phyloP scores from a whole-genome alignment of 306 rosid genomes.

The Quercus cerris region DNA sequence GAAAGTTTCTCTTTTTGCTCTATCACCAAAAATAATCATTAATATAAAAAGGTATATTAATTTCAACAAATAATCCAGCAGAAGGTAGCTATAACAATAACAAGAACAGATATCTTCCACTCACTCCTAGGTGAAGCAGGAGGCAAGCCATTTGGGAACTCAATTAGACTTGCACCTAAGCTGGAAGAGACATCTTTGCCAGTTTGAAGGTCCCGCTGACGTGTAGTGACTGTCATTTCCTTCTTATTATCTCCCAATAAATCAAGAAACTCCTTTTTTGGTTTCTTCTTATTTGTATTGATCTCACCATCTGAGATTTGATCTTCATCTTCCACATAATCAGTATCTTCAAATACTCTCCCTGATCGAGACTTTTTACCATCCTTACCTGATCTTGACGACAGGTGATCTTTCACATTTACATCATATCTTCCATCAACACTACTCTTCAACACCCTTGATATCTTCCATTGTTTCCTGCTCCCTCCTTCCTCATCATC shows the following conservation, averaged over 20 bases:
- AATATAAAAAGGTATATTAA: neutral
- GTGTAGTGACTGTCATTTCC: constrained; percentile 21
- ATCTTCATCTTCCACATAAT: constrained; percentile 34
- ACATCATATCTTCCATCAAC: neutral
- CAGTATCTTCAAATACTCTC: constrained; percentile 19
- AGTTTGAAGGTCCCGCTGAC: constrained; percentile 29
- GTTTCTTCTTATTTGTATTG: constrained; percentile 27
- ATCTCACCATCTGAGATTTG: constrained; percentile 32
- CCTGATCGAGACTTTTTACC: constrained; percentile 22
- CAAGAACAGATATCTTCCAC: neutral
- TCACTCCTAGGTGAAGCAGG: constrained; percentile 34
- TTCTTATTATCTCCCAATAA: constrained; percentile 7
- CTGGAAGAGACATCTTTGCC: constrained; percentile 23
- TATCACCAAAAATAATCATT: constrained; percentile 23
- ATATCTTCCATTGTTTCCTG: constrained; percentile 30
- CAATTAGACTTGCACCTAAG: constrained; percentile 18
- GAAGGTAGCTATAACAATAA: neutral
- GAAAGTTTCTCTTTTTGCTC: constrained; percentile 42
- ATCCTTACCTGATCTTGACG: constrained; percentile 13
- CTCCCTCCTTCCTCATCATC: constrained; percentile 29
- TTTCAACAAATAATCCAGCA: neutral
- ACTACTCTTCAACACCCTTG: constrained; percentile 17
- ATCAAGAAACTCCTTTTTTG: constrained; percentile 29
- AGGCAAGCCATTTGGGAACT: constrained; percentile 19
- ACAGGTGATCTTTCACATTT: constrained; percentile 1